Evolutionary conservation across 345 rosid species (phyloP), one percentile per base, ranked within the genome.

Genomic region (Pugionium cornutum): DNA sequence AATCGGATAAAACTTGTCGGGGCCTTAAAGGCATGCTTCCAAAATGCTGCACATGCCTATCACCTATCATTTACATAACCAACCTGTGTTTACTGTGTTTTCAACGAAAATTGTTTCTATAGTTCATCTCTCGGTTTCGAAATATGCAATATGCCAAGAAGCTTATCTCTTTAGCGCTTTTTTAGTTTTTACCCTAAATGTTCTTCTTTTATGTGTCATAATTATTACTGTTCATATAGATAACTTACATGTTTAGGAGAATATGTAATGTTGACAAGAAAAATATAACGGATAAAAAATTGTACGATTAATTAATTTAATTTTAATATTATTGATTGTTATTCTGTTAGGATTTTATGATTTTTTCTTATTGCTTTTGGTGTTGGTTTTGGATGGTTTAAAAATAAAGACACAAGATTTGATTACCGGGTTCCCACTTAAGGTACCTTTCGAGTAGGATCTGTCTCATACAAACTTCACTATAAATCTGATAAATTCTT

Each of bases 1-100:
- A 44, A 29, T n/a, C 4, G 74, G 67, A 69, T 49, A 53, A 53
- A 70, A 29, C 62, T 45, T 53, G 74, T 69, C 62, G 68, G 74
- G 61, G 34, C 7, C 48, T 29, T 45, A 41, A 2, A 29, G 39
- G 28, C 41, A 44, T 69, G 67, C 27, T 28, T 35, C 66, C 54
- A 62, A 60, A 53, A 55, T 26, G 54, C 54, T 28, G 54, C 66
- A 43, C 53, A 69, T 59, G 52, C 47, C 47, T 28, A 43, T 37
- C 57, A 8, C 47, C 47, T 28, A 43, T 46, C 57, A 8, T 52
- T 60, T 36, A 52, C 28, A 35, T 53, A 8, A 33, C 36, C 18
- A 18, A 40, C 36, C 3, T 37, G n/a, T 6, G 33, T 31, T 37
- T 44, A 39, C 28, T 41, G 25, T 57, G 18, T 39, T 10, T 27